Conservation (phyloP, 805 yeast genomes). For the Candida morakotiae region DNA sequence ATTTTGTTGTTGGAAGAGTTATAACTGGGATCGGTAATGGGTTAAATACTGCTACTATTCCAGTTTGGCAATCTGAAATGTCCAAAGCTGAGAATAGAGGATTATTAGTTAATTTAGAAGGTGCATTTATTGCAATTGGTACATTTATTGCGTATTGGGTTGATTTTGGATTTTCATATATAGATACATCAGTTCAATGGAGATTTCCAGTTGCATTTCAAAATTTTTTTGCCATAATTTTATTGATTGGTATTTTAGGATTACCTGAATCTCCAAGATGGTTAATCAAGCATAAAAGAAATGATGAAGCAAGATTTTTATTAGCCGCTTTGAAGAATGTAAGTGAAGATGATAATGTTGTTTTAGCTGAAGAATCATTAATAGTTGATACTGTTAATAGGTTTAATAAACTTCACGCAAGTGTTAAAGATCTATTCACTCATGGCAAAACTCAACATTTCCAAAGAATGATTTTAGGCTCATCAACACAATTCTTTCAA, state of each 20-base stretch:
- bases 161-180: conserved; percentile 62
- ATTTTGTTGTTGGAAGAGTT: conserved; percentile 59
- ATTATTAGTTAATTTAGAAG: conserved; percentile 37
- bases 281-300: conserved; percentile 48
- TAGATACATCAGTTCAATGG: conserved; percentile 41
- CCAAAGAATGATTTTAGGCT: conserved; percentile 58
- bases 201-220: conserved; percentile 54
- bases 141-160: conserved; percentile 68
- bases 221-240: conserved; percentile 49
- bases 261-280: conserved; percentile 75
- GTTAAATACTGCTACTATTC: conserved; percentile 40
- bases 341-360: conserved; percentile 32
- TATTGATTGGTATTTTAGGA: conserved; percentile 37
- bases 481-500: conserved; percentile 72
- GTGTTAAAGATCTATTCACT: conserved; percentile 39
- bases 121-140: conserved; percentile 61
- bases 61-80: conserved; percentile 46
- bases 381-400: conserved; percentile 49
- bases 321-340: conserved; percentile 38
- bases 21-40: conserved; percentile 44
- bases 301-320: conserved; percentile 29
- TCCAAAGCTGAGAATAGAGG: conserved; percentile 41
- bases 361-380: conserved; percentile 41
- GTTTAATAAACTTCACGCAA: conserved; percentile 41
- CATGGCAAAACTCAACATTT: conserved; percentile 60